These are phyloP conservation scores for Thielaviopsis ethacetica DNA, from an alignment of 2,329 filamentous ascomycete species.

Conservation along the genomic window DNA sequence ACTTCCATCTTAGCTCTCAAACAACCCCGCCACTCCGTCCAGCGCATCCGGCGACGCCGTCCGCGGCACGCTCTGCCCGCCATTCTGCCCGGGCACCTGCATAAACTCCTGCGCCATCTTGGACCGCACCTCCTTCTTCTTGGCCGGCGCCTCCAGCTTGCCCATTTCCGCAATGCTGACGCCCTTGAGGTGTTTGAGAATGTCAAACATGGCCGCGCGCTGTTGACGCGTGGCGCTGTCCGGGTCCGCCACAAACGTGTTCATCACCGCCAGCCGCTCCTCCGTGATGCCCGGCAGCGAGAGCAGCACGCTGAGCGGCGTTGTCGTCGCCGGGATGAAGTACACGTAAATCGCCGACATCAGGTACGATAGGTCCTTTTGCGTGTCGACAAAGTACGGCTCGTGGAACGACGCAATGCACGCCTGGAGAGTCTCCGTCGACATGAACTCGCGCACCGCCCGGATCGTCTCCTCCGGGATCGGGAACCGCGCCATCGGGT, in stretches of 20 bases:
- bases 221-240: conserved; percentile 55
- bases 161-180: conserved; percentile 89
- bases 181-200: conserved; percentile 74
- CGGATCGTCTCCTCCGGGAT: conserved; percentile 38
- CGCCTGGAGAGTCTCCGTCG: conserved; percentile 72
- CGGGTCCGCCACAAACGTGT: conserved; percentile 42
- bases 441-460: conserved; percentile 78
- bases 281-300: conserved; percentile 62
- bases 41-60: conserved; percentile 31
- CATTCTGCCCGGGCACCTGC: conserved; percentile 28
- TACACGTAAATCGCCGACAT: conserved; percentile 73
- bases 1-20: conserved; percentile 19
- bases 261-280: conserved; percentile 47
- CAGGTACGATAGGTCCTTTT: conserved; percentile 76
- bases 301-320: conserved; percentile 59
- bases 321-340: conserved; percentile 53
- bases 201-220: conserved; percentile 63
- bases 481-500: conserved; percentile 22
- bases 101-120: conserved; percentile 53
- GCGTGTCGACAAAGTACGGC: conserved; percentile 89
- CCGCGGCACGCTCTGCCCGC: conserved; percentile 12
- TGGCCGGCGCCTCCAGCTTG: conserved; percentile 47
- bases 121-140: conserved; percentile 31
- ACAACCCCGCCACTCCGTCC: conserved; percentile 39
- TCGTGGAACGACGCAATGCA: conserved; percentile 86